Base-by-base conservation (phyloP, 1,284 basidiomycete genomes). In the Cutaneotrichosporon arboriforme region DNA sequence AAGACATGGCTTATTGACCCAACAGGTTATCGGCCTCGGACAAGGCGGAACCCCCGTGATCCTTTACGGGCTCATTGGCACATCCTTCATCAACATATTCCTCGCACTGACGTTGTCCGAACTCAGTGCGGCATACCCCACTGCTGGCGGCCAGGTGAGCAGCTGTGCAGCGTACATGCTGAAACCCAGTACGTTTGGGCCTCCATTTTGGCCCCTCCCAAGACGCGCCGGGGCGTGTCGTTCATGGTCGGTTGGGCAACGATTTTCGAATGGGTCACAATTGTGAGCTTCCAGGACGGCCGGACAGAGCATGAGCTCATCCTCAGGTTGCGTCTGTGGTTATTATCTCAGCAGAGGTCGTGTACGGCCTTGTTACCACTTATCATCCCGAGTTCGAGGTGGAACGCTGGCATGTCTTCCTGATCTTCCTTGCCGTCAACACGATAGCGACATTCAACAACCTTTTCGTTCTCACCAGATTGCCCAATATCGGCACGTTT, bases 341-440 rank as follows among this genome's bases (percentile, higher is more conserved):
- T 40, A 51, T 59, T 33, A 51, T 57, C 33, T 22, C 52, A 2
- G 51, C 50, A 21, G 54, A 59, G 21, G 51, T 56, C 21, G 38
- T 56, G 18, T 49, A 49, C 23, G 52, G 44, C 15, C 37, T 58
- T 13, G 51, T 46, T 4, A 43, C 52, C 43, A 43, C 40, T 3
- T 59, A 46, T 43, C 31, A 53, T 33, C 55, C 54, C 5, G 38
- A 31, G 35, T 57, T 60, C 42, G 49, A 45, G n/a, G 39, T 60
- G 21, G 41, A 60, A 38, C 54, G 58, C 17, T 60, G 58, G 58
- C 46, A 47, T 18, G 52, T 60, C 14, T 60, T 57, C 49, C n/a
- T 51, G 13, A 46, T 60, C 17, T 60, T 47, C 37, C 17, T 47
- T n/a, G 39, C 45, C 15, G 31, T 51, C 33, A 54, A 57, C 36